Conservation (phyloP, 23 red algal species). For the Pyropia haitanensis region DNA sequence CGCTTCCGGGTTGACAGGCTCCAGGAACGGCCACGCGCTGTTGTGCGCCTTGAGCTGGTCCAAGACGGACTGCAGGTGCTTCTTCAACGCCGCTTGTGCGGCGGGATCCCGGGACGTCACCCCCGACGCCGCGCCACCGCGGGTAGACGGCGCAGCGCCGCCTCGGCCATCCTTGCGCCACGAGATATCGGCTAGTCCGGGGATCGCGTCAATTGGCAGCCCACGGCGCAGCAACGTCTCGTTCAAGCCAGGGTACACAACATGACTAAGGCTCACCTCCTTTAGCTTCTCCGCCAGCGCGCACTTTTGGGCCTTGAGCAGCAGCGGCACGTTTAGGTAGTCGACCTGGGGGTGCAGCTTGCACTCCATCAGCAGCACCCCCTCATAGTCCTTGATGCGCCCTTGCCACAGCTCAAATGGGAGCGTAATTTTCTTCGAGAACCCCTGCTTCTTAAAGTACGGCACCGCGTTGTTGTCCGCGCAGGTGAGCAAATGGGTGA, state of each 20-base stretch:
- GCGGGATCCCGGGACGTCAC: constrained; percentile 47
- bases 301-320: constrained; percentile 95
- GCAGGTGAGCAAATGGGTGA: constrained; percentile 91
- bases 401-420: constrained; percentile 91
- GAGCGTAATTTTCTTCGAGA: constrained; percentile 90
- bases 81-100: constrained; percentile 59
- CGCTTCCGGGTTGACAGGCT: constrained; percentile 87
- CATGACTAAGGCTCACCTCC: constrained; percentile 82
- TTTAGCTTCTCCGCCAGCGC: constrained; percentile 80
- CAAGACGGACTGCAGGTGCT: constrained; percentile 87
- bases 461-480: constrained; percentile 98
- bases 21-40: constrained; percentile 95
- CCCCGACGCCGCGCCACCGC: constrained; percentile 45
- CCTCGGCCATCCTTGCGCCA: constrained; percentile 47
- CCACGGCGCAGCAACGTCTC: constrained; percentile 34
- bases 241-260: constrained; percentile 94
- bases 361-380: constrained; percentile 95
- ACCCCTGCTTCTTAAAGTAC: constrained; percentile 99
- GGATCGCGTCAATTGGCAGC: constrained; percentile 84
- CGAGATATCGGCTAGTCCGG: constrained; percentile 70
- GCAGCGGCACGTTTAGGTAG: constrained; percentile 90
- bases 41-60: constrained; percentile 79
- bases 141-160: constrained; percentile 21
- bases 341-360: constrained; percentile 80
- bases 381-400: constrained; percentile 99